phyloP scores from a whole-genome alignment of 75 land plant genomes.

The Selaginella tamariscina region DNA sequence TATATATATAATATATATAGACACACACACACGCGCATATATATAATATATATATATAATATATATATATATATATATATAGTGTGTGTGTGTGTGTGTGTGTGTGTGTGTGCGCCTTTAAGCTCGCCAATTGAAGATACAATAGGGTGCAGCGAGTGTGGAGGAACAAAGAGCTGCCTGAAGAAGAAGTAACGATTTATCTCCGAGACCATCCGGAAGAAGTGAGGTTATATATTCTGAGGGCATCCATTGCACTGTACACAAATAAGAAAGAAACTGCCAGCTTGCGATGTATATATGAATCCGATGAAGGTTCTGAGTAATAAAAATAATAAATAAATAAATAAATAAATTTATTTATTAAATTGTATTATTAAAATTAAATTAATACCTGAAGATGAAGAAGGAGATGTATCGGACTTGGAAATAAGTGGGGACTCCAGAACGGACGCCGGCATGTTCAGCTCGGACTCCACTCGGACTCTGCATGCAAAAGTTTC shows the following conservation, averaged over 20 bases:
- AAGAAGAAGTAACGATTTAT: not conserved
- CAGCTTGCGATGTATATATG: no score
- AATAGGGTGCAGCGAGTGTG: not conserved
- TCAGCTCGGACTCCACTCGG: no score
- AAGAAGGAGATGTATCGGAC: not conserved
- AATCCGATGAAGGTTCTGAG: not conserved
- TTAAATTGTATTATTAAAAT: not conserved
- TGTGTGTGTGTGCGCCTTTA: no score
- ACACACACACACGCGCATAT: no score
- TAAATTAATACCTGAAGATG: not conserved
- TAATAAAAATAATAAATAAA: not conserved
- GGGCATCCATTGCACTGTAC: not conserved
- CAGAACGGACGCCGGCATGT: not conserved
- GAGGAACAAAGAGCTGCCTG: not conserved
- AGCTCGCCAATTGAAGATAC: not conserved
- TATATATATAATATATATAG: no score
- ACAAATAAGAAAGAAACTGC: not conserved
- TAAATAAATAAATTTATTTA: not conserved
- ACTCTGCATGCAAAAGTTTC: no score
- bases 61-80: no score
- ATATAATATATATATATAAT: no score
- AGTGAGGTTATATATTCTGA: not conserved
- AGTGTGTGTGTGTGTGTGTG: no score
- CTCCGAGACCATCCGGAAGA: not conserved
- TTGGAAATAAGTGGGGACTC: not conserved